These are phyloP conservation scores for Sedum album DNA, from an alignment of 164 flowering plant genomes.

Conservation along the genomic window DNA sequence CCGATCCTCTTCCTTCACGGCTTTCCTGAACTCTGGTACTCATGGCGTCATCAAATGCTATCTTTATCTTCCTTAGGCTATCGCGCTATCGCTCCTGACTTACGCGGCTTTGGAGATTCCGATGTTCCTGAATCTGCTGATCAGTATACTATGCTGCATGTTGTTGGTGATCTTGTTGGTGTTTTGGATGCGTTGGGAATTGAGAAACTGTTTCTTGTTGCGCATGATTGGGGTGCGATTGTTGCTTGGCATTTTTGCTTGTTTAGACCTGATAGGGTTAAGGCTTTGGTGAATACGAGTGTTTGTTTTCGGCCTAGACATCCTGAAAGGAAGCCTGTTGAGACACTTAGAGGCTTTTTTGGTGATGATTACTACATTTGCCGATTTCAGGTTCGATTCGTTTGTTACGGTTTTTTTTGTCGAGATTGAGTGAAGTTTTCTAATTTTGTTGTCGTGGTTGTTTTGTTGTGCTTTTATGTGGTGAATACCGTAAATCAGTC, in stretches of 20 bases:
- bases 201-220: conserved; percentile 55
- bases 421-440: too few species aligned
- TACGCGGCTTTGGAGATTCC: conserved; percentile 71
- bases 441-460: neutral
- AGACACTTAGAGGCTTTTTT: conserved; percentile 24
- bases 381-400: conserved; percentile 51
- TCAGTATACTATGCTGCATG: conserved; percentile 42
- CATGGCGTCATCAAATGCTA: conserved; percentile 64
- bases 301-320: conserved; percentile 35
- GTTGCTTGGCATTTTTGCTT: conserved; percentile 55
- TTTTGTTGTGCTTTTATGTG: too few species aligned
- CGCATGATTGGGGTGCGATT: conserved; percentile 70
- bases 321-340: conserved; percentile 30
- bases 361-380: conserved; percentile 62
- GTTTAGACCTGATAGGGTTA: conserved; percentile 52
- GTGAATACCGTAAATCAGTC: too few species aligned
- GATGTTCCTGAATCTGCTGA: conserved; percentile 43
- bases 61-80: conserved; percentile 40
- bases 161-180: conserved; percentile 63
- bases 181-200: conserved; percentile 40
- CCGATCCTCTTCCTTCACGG: conserved; percentile 54
- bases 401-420: neutral
- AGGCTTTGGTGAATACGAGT: conserved; percentile 51
- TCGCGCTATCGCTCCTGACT: conserved; percentile 66
- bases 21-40: conserved; percentile 63